These are phyloP conservation scores for Backusella liffmaniae DNA, from an alignment of 192 early-diverging fungal species.

Conservation along the genomic window DNA sequence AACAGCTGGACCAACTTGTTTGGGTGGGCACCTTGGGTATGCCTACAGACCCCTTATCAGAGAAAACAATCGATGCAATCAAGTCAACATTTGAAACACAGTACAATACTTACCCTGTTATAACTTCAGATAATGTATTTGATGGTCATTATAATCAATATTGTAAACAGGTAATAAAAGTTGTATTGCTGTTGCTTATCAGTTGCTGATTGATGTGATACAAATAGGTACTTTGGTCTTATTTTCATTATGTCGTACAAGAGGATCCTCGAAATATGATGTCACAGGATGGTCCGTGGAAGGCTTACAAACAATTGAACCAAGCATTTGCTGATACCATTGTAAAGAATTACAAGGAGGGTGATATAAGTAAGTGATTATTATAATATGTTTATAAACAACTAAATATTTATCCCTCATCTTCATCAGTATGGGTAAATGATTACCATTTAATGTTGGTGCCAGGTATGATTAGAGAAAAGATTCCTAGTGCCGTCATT, in stretches of 20 bases:
- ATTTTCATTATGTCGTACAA: constrained; percentile 93
- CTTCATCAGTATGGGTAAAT: constrained; percentile 83
- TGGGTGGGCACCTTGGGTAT: constrained; percentile 74
- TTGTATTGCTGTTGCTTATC: neutral
- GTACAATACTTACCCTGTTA: constrained; percentile 76
- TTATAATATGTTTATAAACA: neutral
- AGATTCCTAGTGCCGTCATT: constrained; percentile 82
- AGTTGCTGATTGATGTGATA: constrained; percentile 1
- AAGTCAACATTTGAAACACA: constrained; percentile 57
- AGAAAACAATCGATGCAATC: constrained; percentile 60
- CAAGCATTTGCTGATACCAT: constrained; percentile 83
- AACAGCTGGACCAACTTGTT: constrained; percentile 55
- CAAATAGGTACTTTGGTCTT: constrained; percentile 87
- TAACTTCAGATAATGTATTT: constrained; percentile 74
- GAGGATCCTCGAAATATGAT: constrained; percentile 83
- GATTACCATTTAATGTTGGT: constrained; percentile 98
- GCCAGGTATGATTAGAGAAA: constrained; percentile 82
- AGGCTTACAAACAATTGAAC: constrained; percentile 82
- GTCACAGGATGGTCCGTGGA: constrained; percentile 80
- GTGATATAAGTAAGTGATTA: constrained; percentile 75
- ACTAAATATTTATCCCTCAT: too few relatives aligned
- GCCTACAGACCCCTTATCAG: constrained; percentile 64
- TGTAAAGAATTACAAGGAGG: constrained; percentile 67
- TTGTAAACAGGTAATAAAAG: constrained; percentile 81
- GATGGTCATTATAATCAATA: constrained; percentile 55